Conservation (phyloP, 495 filamentous ascomycete species). For the Glutinoglossum americanum region DNA sequence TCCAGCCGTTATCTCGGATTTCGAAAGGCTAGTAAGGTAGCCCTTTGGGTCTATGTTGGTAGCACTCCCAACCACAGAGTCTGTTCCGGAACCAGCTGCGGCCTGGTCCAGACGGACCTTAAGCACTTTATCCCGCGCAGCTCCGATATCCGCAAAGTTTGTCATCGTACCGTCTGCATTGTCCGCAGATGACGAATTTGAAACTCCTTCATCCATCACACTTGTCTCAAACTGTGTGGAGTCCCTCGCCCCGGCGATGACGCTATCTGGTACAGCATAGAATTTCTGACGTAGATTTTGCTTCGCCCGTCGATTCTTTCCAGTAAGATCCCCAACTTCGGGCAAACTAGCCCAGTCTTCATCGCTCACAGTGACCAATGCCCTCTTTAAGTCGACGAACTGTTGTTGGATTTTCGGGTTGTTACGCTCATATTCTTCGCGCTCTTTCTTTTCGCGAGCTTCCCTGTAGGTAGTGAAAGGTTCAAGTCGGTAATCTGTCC, state of each 20-base stretch:
- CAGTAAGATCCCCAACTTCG: slow-evolving; percentile 89
- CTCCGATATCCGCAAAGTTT: slow-evolving; percentile 95
- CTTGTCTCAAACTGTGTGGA: slow-evolving; percentile 65
- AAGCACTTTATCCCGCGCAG: slow-evolving; percentile 81
- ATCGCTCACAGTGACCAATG: slow-evolving; percentile 68
- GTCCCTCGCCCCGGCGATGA: slow-evolving; percentile 68
- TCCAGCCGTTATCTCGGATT: slow-evolving; percentile 52
- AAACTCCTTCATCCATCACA: slow-evolving; percentile 53
- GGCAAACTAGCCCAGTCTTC: slow-evolving; percentile 93
- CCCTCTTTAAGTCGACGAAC: slow-evolving; percentile 88
- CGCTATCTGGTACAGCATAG: slow-evolving; percentile 94
- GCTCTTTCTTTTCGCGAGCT: slow-evolving; percentile 78
- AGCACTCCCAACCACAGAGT: slow-evolving; percentile 52
- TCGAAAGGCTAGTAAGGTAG: slow-evolving; percentile 76
- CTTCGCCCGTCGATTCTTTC: slow-evolving; percentile 68
- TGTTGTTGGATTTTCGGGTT: slow-evolving; percentile 98
- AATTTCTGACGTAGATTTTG: slow-evolving; percentile 67
- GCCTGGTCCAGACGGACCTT: slow-evolving; percentile 81
- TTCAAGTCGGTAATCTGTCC: slow-evolving; percentile 76
- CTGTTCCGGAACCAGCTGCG: slow-evolving; percentile 46
- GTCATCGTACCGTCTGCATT: slow-evolving; percentile 70
- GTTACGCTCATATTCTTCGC: slow-evolving; percentile 82
- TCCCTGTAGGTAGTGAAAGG: slow-evolving; percentile 54
- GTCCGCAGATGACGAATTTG: slow-evolving; percentile 24
- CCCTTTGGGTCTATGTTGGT: slow-evolving; percentile 90